Evolutionary conservation across 163 green algal species (phyloP).

Genomic region (Scenedesmus sp.): DNA sequence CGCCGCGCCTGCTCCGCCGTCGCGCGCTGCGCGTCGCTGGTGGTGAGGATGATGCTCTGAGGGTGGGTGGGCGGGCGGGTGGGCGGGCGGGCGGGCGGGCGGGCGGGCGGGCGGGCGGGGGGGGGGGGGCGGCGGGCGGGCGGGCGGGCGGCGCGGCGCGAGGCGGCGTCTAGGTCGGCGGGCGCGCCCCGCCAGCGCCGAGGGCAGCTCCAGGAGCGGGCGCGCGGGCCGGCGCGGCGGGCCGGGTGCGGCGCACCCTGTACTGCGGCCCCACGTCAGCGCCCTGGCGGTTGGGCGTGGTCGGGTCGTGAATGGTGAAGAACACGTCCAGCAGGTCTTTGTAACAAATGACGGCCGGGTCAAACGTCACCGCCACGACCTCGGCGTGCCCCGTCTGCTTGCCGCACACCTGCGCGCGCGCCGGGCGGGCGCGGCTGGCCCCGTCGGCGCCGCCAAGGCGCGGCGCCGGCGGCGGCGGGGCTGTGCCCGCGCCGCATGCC

Average conservation of each 20-base stretch:
- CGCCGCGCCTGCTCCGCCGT: conserved; percentile 48
- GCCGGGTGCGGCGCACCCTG: too few relatives aligned
- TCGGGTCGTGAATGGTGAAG: conserved; percentile 85
- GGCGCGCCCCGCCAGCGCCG: too few relatives aligned
- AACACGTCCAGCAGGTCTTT: conserved; percentile 78
- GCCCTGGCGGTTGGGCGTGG: conserved; percentile 65
- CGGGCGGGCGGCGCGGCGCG: too few relatives aligned
- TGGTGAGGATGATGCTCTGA: conserved; percentile 52
- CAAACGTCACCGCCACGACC: conserved; percentile 68
- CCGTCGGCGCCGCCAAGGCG: too few relatives aligned
- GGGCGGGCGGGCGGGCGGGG: too few relatives aligned
- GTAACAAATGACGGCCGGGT: conserved; percentile 64
- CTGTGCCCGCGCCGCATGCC: not conserved
- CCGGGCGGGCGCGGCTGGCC: too few relatives aligned
- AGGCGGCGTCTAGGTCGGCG: too few relatives aligned
- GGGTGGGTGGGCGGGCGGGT: too few relatives aligned
- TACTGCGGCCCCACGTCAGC: conserved; percentile 73
- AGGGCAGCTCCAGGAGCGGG: too few relatives aligned
- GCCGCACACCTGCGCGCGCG: conserved; percentile 51
- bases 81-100: too few relatives aligned
- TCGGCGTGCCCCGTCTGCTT: conserved; percentile 59
- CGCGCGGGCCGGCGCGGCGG: too few relatives aligned
- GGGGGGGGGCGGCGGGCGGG: too few relatives aligned
- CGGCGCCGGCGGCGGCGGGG: not conserved
- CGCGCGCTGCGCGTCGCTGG: conserved; percentile 57